phyloP scores from a whole-genome alignment of 192 early-diverging fungal species.

The Entomortierella lignicola region DNA sequence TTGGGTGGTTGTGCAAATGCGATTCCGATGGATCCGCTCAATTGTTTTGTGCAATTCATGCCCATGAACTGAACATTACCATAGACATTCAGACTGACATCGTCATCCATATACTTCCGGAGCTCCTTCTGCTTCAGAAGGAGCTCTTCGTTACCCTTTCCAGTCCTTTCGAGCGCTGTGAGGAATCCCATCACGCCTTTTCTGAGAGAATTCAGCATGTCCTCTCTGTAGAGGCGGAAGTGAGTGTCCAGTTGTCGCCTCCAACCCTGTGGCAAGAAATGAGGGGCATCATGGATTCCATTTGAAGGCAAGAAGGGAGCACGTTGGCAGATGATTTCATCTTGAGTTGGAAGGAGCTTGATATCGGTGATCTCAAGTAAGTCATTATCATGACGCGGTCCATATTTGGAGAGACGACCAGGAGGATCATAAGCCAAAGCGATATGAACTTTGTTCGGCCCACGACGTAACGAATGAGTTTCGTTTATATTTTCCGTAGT shows the following conservation, averaged over 20 bases:
- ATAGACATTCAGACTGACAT: slow-evolving; percentile 55
- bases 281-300: slow-evolving; percentile 48
- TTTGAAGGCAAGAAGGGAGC: slow-evolving; percentile 65
- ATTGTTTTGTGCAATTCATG: slow-evolving; percentile 28
- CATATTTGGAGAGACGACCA: slow-evolving; percentile 49
- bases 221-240: slow-evolving; percentile 71
- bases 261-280: slow-evolving; percentile 60
- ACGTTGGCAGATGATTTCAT: slow-evolving; percentile 56
- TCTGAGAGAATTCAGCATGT: slow-evolving; percentile 60
- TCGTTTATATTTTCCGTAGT: too few species aligned
- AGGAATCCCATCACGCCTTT: slow-evolving; percentile 60
- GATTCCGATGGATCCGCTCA: slow-evolving; percentile 31
- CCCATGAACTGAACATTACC: slow-evolving; percentile 42
- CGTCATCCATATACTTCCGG: slow-evolving; percentile 31
- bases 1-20: slow-evolving; percentile 38
- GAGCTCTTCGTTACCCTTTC: slow-evolving; percentile 11
- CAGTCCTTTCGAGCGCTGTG: slow-evolving; percentile 2
- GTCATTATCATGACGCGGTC: slow-evolving; percentile 69
- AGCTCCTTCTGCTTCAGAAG: slow-evolving; percentile 26
- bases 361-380: slow-evolving; percentile 55
- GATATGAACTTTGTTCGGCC: slow-evolving; percentile 5
- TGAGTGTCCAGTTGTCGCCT: slow-evolving; percentile 65
- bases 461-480: neutral
- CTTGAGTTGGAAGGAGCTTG: slow-evolving; percentile 62
- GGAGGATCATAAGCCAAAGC: slow-evolving; percentile 28